Conservation (phyloP, 345 rosid species). For the Dimocarpus longan region DNA sequence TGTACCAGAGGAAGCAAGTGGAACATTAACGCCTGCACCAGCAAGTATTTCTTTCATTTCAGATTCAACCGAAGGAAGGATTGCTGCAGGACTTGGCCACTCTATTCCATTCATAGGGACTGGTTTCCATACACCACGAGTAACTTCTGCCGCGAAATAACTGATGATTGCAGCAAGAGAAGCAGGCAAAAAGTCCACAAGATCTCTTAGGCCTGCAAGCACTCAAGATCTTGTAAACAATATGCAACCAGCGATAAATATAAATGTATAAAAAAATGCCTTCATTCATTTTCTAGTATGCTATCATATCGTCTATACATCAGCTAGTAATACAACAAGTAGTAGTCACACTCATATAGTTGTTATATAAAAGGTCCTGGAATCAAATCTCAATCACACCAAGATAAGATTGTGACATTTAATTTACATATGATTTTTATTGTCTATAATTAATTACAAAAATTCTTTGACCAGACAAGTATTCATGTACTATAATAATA, state of each 20-base stretch:
- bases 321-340: not conserved
- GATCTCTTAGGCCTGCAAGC: conserved; percentile 64
- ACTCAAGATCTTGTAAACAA: conserved; percentile 8
- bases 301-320: not conserved
- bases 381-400: not conserved
- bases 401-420: not conserved
- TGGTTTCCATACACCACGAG: conserved; percentile 66
- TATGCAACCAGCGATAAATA: not conserved
- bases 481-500: conserved; percentile 11
- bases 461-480: not conserved
- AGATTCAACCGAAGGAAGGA: conserved; percentile 47
- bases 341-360: not conserved
- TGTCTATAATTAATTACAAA: not conserved
- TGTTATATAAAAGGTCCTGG: not conserved
- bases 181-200: conserved; percentile 68
- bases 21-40: conserved; percentile 54
- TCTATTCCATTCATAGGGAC: conserved; percentile 76
- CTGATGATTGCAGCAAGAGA: conserved; percentile 55
- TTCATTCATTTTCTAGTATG: not conserved
- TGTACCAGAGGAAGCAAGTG: conserved; percentile 44
- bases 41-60: conserved; percentile 60
- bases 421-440: not conserved
- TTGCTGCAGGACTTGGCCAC: conserved; percentile 71
- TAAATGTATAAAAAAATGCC: not conserved
- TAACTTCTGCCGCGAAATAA: conserved; percentile 65